Percentiles rank a stretch among this genome's conserved stretches.
These are phyloP conservation scores for Vachellia collinsii DNA, from an alignment of 306 rosid genomes.

Conservation along the genomic window DNA sequence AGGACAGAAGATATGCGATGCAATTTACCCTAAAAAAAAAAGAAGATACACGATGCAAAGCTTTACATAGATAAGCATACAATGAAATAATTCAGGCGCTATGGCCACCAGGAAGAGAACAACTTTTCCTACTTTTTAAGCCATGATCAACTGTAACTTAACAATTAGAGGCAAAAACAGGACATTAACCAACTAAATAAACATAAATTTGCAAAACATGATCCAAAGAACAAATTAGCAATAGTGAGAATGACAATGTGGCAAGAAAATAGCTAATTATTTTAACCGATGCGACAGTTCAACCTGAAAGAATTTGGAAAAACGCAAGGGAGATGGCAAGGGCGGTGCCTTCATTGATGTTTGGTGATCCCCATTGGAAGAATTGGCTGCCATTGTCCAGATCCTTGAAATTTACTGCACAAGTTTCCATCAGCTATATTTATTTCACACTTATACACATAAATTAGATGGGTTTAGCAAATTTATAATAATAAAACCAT, in stretches of 20 bases:
- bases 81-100: background rate
- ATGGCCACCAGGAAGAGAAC: background rate
- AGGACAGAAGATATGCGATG: conserved; percentile 12
- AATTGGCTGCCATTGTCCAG: conserved; percentile 59
- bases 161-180: background rate
- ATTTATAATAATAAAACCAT: conserved; percentile 16
- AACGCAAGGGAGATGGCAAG: conserved; percentile 83
- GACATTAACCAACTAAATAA: conserved; percentile 17
- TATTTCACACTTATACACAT: conserved; percentile 2
- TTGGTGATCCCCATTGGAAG: conserved; percentile 60
- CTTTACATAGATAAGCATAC: background rate
- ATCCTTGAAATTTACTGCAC: conserved; percentile 41
- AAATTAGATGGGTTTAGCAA: background rate
- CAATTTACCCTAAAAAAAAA: background rate
- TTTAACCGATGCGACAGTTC: background rate
- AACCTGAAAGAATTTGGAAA: conserved; percentile 88
- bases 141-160: background rate
- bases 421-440: conserved; percentile 30
- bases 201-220: conserved; percentile 2
- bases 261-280: background rate
- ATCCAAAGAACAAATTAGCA: conserved; percentile 23
- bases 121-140: background rate
- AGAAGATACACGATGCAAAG: background rate
- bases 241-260: conserved; percentile 26
- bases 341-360: conserved; percentile 69